Percentiles rank a stretch among this genome's conserved stretches.
Evolutionary conservation across 148 eudicot species (phyloP).

Genomic region (Rhododendron griersonianum): DNA sequence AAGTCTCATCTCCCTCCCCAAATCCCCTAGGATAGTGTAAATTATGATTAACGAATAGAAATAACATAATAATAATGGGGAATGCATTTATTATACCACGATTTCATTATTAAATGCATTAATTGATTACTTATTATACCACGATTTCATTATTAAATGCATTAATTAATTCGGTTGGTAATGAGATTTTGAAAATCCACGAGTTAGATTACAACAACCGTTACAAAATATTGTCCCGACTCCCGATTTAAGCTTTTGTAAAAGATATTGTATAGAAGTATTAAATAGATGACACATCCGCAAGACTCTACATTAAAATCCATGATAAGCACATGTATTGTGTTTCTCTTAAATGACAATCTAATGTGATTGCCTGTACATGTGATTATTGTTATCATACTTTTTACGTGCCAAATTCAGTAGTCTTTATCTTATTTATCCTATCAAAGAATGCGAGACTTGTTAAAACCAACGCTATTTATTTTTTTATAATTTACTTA

Average conservation of each 20-base stretch:
- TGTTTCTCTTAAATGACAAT: too few species aligned
- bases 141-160: not conserved
- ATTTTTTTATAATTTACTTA: too few species aligned
- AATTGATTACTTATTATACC: not conserved
- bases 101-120: not conserved
- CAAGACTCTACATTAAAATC: not conserved
- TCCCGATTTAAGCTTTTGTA: not conserved
- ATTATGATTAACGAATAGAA: too few species aligned
- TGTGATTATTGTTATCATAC: not conserved
- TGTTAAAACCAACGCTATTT: too few species aligned
- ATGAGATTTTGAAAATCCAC: not conserved
- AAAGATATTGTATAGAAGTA: too few species aligned
- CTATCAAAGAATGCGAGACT: not conserved
- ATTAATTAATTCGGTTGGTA: not conserved
- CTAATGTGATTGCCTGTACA: not conserved
- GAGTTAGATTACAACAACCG: not conserved
- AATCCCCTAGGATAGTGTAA: too few species aligned
- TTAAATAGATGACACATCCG: not conserved
- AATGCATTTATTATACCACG: not conserved
- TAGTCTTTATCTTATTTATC: not conserved
- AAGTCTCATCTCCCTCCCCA: too few species aligned
- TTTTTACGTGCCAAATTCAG: too few species aligned
- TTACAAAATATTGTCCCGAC: not conserved
- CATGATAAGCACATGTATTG: too few species aligned
- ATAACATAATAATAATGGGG: too few species aligned